Base-by-base conservation (phyloP, 2,329 filamentous ascomycete species). In the Paecilomyces sp. region DNA sequence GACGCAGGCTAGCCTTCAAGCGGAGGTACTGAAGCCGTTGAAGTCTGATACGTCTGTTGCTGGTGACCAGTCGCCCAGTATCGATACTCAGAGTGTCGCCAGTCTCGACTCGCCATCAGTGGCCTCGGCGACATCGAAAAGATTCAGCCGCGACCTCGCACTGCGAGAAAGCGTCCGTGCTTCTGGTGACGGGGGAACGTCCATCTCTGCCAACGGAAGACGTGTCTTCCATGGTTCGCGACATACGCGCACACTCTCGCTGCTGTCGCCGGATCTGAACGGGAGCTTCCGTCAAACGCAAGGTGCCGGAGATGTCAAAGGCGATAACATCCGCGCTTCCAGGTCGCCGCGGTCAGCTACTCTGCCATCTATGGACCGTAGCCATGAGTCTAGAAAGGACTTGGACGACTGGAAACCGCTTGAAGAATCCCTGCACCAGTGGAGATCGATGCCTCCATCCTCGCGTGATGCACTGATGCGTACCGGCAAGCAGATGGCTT, bases 401-500 rank as follows among this genome's bases (percentile, higher is more conserved):
- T 47, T 47, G 41, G 18, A 47, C 41, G 41, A 47, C 8, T 47
- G 41, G 41, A 47, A 47, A 22, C 41, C 41, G 41, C 8, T 47
- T 54, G 74, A 75, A 58, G 72, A 77, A 57, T 62, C 76, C 57
- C 68, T 73, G 15, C 65, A 72, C 2, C 70, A 74, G 62, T 77
- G 75, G 34, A 75, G 71, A 55, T 76, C 73, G n/a, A 67, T 78
- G 63, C 76, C 74, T 7, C 71, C 76, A 7, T 71, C 79, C 11
- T 77, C 80, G 30, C 75, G 79, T 15, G 83, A 85, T 53, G 72
- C 77, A n/a, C 70, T 86, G 50, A 72, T 85, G 60, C 79, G 75
- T 68, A 84, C 77, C 58, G 79, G 80, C 61, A 92, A 92, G 71
- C 90, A 94, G 73, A 88, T 96, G 74, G 90, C 92, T 15, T 89